A percentile compares a stretch with the other conserved stretches of the same genome.
phyloP scores from a whole-genome alignment of 345 rosid species.

The Geranium rotundifolium region DNA sequence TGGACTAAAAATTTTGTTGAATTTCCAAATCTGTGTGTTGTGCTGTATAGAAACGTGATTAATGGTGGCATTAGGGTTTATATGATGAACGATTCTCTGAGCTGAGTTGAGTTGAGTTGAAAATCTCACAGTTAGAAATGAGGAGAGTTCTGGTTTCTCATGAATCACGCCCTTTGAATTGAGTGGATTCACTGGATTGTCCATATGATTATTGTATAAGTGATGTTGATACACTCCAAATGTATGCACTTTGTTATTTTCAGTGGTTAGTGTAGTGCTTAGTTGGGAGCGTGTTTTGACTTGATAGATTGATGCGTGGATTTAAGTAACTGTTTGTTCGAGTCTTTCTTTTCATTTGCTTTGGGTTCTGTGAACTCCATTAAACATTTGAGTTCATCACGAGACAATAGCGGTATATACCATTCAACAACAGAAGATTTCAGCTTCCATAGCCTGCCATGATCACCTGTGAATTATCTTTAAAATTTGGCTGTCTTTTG shows the following conservation, averaged over 20 bases:
- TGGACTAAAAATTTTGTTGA: neutral
- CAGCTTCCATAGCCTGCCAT: neutral
- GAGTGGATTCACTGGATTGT: neutral
- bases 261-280: neutral
- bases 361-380: neutral
- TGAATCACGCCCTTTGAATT: neutral
- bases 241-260: neutral
- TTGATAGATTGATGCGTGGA: neutral
- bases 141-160: neutral
- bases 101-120: neutral
- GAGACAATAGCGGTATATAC: neutral
- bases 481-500: neutral
- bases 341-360: neutral
- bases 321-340: neutral
- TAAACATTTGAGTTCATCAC: neutral
- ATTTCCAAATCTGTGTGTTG: neutral
- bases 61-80: neutral
- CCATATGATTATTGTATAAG: neutral
- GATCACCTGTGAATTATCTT: neutral
- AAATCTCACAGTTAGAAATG: neutral
- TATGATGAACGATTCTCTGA: neutral
- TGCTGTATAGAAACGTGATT: too few species aligned
- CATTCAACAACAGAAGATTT: neutral
- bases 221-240: neutral
- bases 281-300: neutral